Evolutionary conservation across 768 basidiomycete species (phyloP).

Genomic region (Gymnopilus junonius): DNA sequence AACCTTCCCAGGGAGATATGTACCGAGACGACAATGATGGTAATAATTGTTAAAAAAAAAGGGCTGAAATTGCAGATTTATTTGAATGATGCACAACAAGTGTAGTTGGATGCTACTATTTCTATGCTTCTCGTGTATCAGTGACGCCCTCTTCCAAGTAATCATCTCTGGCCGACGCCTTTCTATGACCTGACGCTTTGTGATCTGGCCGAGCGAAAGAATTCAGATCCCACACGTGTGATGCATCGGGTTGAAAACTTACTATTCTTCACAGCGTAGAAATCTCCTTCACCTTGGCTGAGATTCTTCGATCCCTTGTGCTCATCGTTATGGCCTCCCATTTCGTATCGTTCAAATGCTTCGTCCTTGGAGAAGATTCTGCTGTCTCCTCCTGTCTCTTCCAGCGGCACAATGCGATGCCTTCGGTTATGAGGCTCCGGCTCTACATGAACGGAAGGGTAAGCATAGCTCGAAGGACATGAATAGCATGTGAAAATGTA

Average conservation of each 20-base stretch:
- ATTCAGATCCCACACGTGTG: background rate
- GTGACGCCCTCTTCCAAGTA: background rate
- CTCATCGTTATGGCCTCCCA: constrained; percentile 12
- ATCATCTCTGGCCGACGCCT: constrained; percentile 2
- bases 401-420: constrained; percentile 9
- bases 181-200: constrained; percentile 15
- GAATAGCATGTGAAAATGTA: background rate
- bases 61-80: background rate
- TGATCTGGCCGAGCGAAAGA: constrained; percentile 12
- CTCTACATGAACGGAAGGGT: constrained; percentile 9
- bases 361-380: constrained; percentile 23
- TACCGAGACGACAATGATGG: too few relatives aligned
- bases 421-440: constrained; percentile 19
- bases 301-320: constrained; percentile 6
- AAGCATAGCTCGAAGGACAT: background rate
- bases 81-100: background rate
- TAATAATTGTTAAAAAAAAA: too few relatives aligned
- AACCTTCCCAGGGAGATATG: background rate
- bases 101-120: background rate
- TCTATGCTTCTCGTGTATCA: background rate
- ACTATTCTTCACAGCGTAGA: constrained; percentile 19
- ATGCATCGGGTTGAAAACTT: too few relatives aligned
- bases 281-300: constrained; percentile 6
- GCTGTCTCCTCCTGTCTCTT: background rate
- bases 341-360: constrained; percentile 25